Percentiles rank a stretch among this genome's conserved stretches.
Conservation (phyloP, 257 asterid genomes). For the Craterostigma plantagineum region DNA sequence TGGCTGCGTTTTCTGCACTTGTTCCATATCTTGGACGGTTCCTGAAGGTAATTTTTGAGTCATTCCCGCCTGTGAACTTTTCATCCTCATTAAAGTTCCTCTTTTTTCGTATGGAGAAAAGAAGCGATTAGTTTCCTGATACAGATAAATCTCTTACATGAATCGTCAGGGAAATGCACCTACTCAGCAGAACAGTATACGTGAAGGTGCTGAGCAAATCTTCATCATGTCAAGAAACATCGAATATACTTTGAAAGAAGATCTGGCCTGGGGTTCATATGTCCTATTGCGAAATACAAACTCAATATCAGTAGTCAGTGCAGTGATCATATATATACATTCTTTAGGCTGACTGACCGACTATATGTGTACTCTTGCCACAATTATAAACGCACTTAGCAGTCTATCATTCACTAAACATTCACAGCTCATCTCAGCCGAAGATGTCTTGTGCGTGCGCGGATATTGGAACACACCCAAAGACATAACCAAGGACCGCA, state of each 20-base stretch:
- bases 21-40: slow-evolving; percentile 78
- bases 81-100: neutral
- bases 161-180: slow-evolving; percentile 61
- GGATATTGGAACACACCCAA: slow-evolving; percentile 77
- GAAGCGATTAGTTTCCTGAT: neutral
- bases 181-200: slow-evolving; percentile 32
- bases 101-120: slow-evolving; percentile 1
- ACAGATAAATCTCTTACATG: slow-evolving; percentile 2
- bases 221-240: slow-evolving; percentile 44
- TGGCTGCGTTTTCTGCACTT: slow-evolving; percentile 56
- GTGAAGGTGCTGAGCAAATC: slow-evolving; percentile 55
- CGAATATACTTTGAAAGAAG: slow-evolving; percentile 42
- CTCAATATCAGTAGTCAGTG: slow-evolving; percentile 80
- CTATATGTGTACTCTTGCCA: neutral
- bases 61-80: no score
- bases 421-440: slow-evolving; percentile 50
- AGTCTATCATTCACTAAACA: slow-evolving; percentile 9
- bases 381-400: no score
- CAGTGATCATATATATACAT: neutral
- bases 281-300: slow-evolving; percentile 69
- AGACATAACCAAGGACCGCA: slow-evolving; percentile 26
- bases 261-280: slow-evolving; percentile 94
- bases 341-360: neutral
- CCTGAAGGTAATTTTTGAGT: slow-evolving; percentile 48
- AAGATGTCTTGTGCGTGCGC: slow-evolving; percentile 60